A percentile compares a stretch with the other conserved stretches of the same genome.
These are phyloP conservation scores for Coemansia sp. DNA, from an alignment of 371 early-diverging fungal species.

Conservation along the genomic window DNA sequence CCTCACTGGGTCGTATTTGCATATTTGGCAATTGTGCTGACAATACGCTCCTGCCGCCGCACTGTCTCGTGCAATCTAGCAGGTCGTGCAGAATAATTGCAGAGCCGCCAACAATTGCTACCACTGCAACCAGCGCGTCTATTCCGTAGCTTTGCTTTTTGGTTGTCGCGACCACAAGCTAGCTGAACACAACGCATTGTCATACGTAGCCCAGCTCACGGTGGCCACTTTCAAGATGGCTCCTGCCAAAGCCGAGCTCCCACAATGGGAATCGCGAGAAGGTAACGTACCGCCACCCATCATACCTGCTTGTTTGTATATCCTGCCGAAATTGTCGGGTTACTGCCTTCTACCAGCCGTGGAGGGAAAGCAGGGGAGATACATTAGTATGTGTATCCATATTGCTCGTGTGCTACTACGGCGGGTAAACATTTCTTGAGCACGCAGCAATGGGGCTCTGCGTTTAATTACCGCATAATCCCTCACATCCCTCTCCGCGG, in stretches of 20 bases:
- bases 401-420: constrained; percentile 11
- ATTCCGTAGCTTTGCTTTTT: too few species aligned
- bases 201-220: constrained; percentile 4
- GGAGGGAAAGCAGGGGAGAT: background rate
- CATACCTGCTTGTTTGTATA: background rate
- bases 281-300: constrained; percentile 1
- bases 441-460: background rate
- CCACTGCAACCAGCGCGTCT: background rate
- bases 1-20: background rate
- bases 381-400: background rate
- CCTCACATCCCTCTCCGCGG: constrained; percentile 3
- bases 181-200: background rate
- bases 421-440: constrained; percentile 9
- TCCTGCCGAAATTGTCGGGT: background rate
- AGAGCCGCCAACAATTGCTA: background rate
- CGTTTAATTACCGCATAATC: constrained; percentile 11
- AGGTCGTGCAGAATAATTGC: background rate
- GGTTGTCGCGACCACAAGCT: background rate
- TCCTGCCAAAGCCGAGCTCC: constrained; percentile 5
- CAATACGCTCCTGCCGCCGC: background rate
- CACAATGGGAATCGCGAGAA: constrained; percentile 17
- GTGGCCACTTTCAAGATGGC: constrained; percentile 7
- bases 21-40: background rate
- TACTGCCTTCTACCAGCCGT: constrained; percentile 8
- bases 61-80: background rate